Evolutionary conservation across 352 stramenopile species (phyloP).

Genomic region (Pilasporangium apinafurcum): DNA sequence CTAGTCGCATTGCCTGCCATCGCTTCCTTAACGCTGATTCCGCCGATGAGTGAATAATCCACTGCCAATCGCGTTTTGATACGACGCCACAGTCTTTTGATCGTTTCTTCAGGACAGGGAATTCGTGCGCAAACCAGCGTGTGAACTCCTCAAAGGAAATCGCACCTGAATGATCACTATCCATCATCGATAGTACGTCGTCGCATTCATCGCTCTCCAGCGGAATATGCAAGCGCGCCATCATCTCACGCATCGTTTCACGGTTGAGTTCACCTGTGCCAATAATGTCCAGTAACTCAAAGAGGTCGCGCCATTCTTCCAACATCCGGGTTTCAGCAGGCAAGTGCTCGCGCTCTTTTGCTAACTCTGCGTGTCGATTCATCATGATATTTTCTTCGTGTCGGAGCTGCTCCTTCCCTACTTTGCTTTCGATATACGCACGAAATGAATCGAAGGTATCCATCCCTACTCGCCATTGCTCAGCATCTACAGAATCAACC

Average conservation of each 20-base stretch:
- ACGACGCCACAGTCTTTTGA: conserved; percentile 51
- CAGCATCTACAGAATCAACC: background rate
- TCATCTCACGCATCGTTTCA: conserved; percentile 37
- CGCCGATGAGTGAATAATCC: conserved; percentile 54
- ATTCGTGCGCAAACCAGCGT: conserved; percentile 62
- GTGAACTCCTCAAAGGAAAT: conserved; percentile 69
- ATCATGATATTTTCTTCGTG: conserved; percentile 39
- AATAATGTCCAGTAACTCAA: conserved; percentile 59
- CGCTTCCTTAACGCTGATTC: conserved; percentile 36
- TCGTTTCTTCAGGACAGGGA: conserved; percentile 35
- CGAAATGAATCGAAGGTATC: conserved; percentile 50
- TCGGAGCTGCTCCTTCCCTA: conserved; percentile 42
- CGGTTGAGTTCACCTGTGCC: conserved; percentile 41
- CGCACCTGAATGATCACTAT: conserved; percentile 53
- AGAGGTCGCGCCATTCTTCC: conserved; percentile 56
- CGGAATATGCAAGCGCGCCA: conserved; percentile 50
- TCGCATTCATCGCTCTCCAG: conserved; percentile 38
- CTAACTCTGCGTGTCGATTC: conserved; percentile 23
- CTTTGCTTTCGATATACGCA: conserved; percentile 35
- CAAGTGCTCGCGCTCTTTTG: conserved; percentile 27
- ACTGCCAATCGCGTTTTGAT: conserved; percentile 44
- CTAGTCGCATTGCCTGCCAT: conserved; percentile 32
- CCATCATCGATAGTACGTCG: conserved; percentile 80
- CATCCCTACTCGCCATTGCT: conserved; percentile 41
- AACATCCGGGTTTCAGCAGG: conserved; percentile 31